These are phyloP conservation scores for Colletotrichum spinosum DNA, from an alignment of 2,329 filamentous ascomycete genomes.

Conservation along the genomic window DNA sequence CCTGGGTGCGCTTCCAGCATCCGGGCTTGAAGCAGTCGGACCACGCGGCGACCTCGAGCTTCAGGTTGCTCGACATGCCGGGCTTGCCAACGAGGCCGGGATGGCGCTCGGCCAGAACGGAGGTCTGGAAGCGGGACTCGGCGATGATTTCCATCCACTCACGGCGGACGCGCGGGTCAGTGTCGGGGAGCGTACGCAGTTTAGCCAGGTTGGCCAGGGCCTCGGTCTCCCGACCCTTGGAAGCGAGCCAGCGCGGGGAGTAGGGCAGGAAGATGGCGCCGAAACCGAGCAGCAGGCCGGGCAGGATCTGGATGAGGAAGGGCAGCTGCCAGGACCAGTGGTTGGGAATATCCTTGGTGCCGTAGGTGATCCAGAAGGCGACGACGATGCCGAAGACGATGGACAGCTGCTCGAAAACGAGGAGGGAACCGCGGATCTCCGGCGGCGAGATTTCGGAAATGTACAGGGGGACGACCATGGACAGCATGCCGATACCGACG, in stretches of 20 bases:
- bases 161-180: conserved; percentile 36
- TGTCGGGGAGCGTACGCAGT: conserved; percentile 37
- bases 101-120: conserved; percentile 46
- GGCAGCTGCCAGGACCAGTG: conserved; percentile 44
- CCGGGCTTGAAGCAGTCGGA: conserved; percentile 61
- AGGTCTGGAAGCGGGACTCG: conserved; percentile 33
- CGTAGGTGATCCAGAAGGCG: conserved; percentile 43
- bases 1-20: conserved; percentile 56
- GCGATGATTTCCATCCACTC: conserved; percentile 40
- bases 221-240: conserved; percentile 49
- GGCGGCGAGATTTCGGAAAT: conserved; percentile 55
- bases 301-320: conserved; percentile 46
- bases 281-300: conserved; percentile 40
- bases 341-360: conserved; percentile 38
- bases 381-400: conserved; percentile 48
- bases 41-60: conserved; percentile 61
- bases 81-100: conserved; percentile 49
- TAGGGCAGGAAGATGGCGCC: conserved; percentile 44
- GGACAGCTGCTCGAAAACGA: conserved; percentile 46
- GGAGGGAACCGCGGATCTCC: conserved; percentile 49
- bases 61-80: conserved; percentile 48
- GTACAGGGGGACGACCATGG: conserved; percentile 60
- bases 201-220: conserved; percentile 40
- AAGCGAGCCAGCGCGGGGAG: conserved; percentile 45
- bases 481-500: conserved; percentile 59